Evolutionary conservation across 495 filamentous ascomycete species (phyloP), one percentile per base, ranked within the genome.

Genomic region (Tricharina praecox): DNA sequence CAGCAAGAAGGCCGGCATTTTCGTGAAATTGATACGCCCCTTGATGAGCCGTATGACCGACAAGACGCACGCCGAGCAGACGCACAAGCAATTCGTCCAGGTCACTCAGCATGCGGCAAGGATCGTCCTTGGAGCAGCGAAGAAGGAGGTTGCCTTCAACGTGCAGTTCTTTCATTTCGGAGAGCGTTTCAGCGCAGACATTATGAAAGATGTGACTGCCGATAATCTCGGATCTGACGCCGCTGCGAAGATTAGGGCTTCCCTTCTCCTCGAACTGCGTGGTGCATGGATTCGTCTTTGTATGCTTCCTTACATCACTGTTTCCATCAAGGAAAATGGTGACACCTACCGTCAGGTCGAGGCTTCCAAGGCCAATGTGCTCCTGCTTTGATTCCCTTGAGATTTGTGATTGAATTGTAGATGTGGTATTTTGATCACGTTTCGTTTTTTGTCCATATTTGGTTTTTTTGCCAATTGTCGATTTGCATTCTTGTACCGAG

Each of bases 381-480:
- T 44, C 13, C 41, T 44, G 11, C 28, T 3, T 26, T 40, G 37
- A 40, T 13, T 40, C 11, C 2, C 37, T 40, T 40, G n/a, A 40
- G 1, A 40, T 40, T 40, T 2, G 15, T 13, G n/a, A 16, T 16
- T 40, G n/a, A 40, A 2, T 10, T 40, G 18, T 40, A 40, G 11
- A 40, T 40, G 37, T 40, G 37, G 11, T 16, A 40, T 40, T 40
- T 40, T 40, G 37, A 40, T 40, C 2, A 40, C 11, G n/a, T n/a
- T n/a, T n/a, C n/a, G n/a, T n/a, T 40, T 40, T 40, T 40, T 40
- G 37, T 40, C 21, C 37, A 40, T 40, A 40, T 16, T 40, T 40
- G 37, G 37, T 40, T 40, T 40, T 19, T 40, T 40, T n/a, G n/a
- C n/a, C n/a, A n/a, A n/a, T n/a, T n/a, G n/a, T n/a, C n/a, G n/a